These are phyloP conservation scores for Phytophthora aleatoria DNA, from an alignment of 352 stramenopile species.

Conservation along the genomic window DNA sequence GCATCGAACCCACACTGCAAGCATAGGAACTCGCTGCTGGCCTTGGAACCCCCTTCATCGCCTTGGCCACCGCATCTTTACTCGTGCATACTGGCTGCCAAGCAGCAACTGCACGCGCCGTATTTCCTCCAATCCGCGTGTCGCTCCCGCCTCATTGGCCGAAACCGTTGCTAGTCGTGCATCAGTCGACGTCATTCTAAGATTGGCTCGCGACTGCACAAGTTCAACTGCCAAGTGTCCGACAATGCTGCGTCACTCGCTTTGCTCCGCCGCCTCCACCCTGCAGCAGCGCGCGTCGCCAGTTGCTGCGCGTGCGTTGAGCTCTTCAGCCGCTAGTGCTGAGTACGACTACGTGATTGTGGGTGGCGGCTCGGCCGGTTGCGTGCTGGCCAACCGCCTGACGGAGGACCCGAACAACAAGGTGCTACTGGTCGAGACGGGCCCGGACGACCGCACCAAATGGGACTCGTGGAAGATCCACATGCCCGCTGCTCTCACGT, in stretches of 20 bases:
- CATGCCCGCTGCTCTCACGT: conserved; percentile 88
- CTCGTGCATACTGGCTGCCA: conserved; percentile 22
- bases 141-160: conserved; percentile 3
- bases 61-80: conserved; percentile 11
- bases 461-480: conserved; percentile 93
- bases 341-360: conserved; percentile 94
- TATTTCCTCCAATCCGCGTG: conserved; percentile 19
- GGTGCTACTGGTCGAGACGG: conserved; percentile 92
- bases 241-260: conserved; percentile 30
- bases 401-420: conserved; percentile 80
- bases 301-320: conserved; percentile 25
- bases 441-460: conserved; percentile 75
- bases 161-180: neutral
- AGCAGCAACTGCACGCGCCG: neutral
- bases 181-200: conserved; percentile 7
- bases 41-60: conserved; percentile 4
- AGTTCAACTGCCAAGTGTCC: conserved; percentile 16
- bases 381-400: conserved; percentile 90
- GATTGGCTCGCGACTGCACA: conserved; percentile 29
- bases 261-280: conserved; percentile 5
- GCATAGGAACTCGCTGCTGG: conserved; percentile 6
- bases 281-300: neutral
- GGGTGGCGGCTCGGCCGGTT: conserved; percentile 89
- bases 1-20: conserved; percentile 13
- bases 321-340: conserved; percentile 14